Evolutionary conservation across 2,329 filamentous ascomycete genomes (phyloP).

Genomic region (Monosporascus sp.): DNA sequence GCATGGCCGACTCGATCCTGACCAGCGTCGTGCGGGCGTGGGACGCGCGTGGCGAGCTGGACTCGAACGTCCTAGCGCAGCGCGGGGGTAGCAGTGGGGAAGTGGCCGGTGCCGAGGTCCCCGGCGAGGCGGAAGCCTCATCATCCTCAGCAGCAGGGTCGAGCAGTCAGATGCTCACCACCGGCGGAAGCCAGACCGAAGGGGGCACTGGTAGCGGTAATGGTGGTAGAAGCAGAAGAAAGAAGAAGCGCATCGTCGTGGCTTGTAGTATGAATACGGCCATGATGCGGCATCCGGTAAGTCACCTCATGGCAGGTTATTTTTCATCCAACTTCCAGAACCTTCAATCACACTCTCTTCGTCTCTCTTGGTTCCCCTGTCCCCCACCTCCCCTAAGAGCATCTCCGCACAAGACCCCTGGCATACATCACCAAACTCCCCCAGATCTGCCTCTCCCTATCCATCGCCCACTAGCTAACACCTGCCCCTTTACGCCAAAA

Average conservation of each 20-base stretch:
- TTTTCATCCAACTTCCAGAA: not conserved
- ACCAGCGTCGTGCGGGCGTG: constrained; percentile 75
- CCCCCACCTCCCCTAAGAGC: not conserved
- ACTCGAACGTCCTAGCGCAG: constrained; percentile 24
- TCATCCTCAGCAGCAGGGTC: not conserved
- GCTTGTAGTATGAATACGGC: no score
- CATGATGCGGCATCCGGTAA: constrained; percentile 82
- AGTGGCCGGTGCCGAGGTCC: not conserved
- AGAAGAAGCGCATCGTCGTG: no score
- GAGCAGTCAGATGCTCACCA: no score
- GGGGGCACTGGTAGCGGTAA: not conserved
- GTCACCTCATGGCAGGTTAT: not conserved
- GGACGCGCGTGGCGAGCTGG: constrained; percentile 66
- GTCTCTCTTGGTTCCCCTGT: not conserved
- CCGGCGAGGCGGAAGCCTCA: not conserved
- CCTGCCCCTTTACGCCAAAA: no score
- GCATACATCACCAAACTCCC: no score
- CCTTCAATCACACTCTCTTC: not conserved
- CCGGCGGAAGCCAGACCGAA: not conserved
- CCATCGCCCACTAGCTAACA: no score
- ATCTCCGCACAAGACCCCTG: no score
- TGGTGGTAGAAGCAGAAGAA: no score
- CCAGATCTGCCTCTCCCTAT: no score
- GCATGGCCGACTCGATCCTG: constrained; percentile 73
- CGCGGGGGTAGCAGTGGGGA: not conserved